Evolutionary conservation across 352 stramenopile species (phyloP).

Genomic region (Pythium aquatile): DNA sequence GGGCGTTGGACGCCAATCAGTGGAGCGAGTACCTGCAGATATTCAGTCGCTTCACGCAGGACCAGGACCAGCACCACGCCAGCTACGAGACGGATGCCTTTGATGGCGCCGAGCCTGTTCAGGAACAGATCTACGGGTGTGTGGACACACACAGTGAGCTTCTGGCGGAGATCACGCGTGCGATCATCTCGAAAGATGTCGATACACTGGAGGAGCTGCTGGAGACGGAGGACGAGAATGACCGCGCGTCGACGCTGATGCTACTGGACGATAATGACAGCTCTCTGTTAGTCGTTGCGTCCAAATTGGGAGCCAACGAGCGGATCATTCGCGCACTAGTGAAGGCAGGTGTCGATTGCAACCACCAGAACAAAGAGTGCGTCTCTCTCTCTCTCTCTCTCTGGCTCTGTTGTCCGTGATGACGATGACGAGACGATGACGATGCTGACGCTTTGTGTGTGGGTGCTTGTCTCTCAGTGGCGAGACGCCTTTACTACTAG

Average conservation of each 20-base stretch:
- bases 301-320: constrained; percentile 34
- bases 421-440: too few relatives aligned
- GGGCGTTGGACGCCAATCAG: constrained; percentile 31
- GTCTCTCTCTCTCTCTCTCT: constrained; percentile 1
- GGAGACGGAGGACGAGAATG: neutral
- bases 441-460: neutral
- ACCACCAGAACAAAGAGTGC: constrained; percentile 56
- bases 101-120: neutral
- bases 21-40: constrained; percentile 54
- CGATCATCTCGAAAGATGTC: constrained; percentile 27
- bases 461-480: constrained; percentile 23
- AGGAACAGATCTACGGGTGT: neutral
- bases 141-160: constrained; percentile 1
- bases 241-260: neutral
- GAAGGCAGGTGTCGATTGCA: constrained; percentile 39
- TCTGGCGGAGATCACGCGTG: constrained; percentile 29
- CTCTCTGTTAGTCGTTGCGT: constrained; percentile 49
- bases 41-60: constrained; percentile 42
- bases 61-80: constrained; percentile 3
- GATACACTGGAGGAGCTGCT: constrained; percentile 27
- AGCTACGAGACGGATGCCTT: neutral
- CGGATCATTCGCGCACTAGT: constrained; percentile 34
- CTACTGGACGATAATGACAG: constrained; percentile 44
- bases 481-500: constrained; percentile 53
- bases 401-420: too few relatives aligned